Percentiles rank a stretch among this genome's conserved stretches.
These are phyloP conservation scores for Lumnitzera littorea DNA, from an alignment of 345 rosid genomes.

Conservation along the genomic window DNA sequence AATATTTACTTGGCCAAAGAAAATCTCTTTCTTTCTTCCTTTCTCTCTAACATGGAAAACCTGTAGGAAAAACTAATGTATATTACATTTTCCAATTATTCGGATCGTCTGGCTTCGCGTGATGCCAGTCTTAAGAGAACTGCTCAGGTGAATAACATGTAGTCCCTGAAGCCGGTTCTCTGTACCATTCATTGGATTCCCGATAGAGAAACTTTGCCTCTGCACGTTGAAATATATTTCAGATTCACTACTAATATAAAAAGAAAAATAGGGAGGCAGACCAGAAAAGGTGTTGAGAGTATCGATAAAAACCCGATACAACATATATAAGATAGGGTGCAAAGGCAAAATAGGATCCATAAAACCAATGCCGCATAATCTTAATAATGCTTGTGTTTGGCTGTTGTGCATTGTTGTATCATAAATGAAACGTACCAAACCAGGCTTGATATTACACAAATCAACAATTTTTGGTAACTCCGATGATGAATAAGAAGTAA, in stretches of 20 bases:
- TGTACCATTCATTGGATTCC: constrained; percentile 73
- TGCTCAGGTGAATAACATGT: constrained; percentile 13
- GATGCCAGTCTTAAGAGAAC: background rate
- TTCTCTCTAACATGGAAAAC: too few relatives aligned
- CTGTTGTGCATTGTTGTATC: too few relatives aligned
- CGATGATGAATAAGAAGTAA: too few relatives aligned
- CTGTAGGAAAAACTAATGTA: background rate
- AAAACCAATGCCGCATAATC: too few relatives aligned
- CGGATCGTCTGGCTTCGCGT: background rate
- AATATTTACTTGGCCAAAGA: too few relatives aligned
- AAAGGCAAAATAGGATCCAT: too few relatives aligned
- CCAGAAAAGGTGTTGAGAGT: background rate
- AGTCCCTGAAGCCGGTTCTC: constrained; percentile 47
- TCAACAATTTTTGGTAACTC: too few relatives aligned
- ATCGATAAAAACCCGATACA: background rate
- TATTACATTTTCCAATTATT: background rate
- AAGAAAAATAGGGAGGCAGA: background rate
- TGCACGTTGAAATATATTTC: constrained; percentile 23
- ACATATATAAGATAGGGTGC: too few relatives aligned
- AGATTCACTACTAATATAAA: background rate
- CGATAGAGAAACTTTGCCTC: constrained; percentile 83
- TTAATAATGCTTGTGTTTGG: too few relatives aligned
- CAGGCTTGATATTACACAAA: too few relatives aligned
- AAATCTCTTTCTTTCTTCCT: too few relatives aligned
- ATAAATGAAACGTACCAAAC: too few relatives aligned